A percentile compares a stretch with the other conserved stretches of the same genome.
These are phyloP conservation scores for Candida oleophila DNA, from an alignment of 805 yeast genomes.

Conservation along the genomic window DNA sequence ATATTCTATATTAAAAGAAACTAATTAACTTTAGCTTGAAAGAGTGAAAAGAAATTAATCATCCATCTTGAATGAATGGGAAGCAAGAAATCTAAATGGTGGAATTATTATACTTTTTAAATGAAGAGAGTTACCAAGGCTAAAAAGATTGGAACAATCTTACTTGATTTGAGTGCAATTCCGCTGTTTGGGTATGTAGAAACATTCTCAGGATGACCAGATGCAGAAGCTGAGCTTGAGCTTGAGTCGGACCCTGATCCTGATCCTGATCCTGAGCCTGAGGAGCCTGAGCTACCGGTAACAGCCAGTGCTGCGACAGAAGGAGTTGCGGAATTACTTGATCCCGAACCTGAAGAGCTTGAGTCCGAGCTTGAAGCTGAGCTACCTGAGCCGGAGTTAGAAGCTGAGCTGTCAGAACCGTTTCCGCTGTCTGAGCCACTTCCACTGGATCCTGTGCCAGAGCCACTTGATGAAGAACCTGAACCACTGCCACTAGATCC, in stretches of 20 bases:
- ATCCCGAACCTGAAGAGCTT: background rate
- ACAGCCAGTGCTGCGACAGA: background rate
- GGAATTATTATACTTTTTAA: background rate
- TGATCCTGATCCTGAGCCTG: constrained; percentile 1
- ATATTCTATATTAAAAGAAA: too few relatives aligned
- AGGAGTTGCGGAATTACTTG: background rate
- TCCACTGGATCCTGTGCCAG: constrained; percentile 1
- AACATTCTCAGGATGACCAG: background rate
- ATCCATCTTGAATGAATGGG: background rate
- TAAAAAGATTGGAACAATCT: background rate
- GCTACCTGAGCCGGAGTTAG: constrained; percentile 2
- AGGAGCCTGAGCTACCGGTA: background rate
- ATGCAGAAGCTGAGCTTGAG: background rate
- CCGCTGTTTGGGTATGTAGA: background rate
- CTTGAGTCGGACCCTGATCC: constrained; percentile 4
- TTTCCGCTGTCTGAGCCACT: too few relatives aligned
- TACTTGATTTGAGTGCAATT: background rate
- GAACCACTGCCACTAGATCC: background rate
- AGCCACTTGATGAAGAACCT: background rate
- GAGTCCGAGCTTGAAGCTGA: background rate
- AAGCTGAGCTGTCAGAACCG: background rate
- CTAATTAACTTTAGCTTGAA: too few relatives aligned
- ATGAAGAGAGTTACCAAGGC: background rate
- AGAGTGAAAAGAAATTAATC: background rate
- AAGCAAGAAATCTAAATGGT: background rate